Evolutionary conservation across 2,329 filamentous ascomycete genomes (phyloP).

Genomic region (Claviceps paspali): DNA sequence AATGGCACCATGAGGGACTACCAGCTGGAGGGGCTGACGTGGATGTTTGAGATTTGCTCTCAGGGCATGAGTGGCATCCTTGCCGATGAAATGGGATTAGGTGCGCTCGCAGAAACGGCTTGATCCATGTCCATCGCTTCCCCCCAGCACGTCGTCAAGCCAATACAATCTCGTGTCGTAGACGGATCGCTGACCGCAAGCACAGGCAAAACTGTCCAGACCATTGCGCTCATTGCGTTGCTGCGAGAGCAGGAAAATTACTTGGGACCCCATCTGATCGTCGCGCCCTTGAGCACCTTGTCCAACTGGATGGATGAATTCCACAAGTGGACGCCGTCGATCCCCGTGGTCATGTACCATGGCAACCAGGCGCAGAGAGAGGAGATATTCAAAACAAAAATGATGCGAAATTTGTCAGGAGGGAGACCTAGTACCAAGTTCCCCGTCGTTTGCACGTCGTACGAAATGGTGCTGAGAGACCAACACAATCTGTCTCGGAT

Average conservation of each 20-base stretch:
- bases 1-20: conserved; percentile 89
- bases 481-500: conserved; percentile 67
- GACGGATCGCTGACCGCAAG: conserved; percentile 5
- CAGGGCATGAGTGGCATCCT: conserved; percentile 86
- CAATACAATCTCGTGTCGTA: too few relatives aligned
- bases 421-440: conserved; percentile 50
- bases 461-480: conserved; percentile 91
- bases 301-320: conserved; percentile 97
- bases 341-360: conserved; percentile 84
- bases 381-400: conserved; percentile 53
- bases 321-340: conserved; percentile 71
- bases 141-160: too few relatives aligned
- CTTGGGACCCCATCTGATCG: conserved; percentile 74
- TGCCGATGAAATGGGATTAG: conserved; percentile 85
- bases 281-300: conserved; percentile 78
- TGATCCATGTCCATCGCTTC: too few relatives aligned
- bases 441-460: conserved; percentile 85
- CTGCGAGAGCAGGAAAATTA: conserved; percentile 76
- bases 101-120: conserved; percentile 20
- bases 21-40: conserved; percentile 85
- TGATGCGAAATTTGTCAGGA: conserved; percentile 53
- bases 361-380: conserved; percentile 67
- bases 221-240: conserved; percentile 74
- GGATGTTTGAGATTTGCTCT: conserved; percentile 69
- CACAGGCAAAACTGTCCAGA: conserved; percentile 78